These are phyloP conservation scores for Colletotrichum godetiae DNA, from an alignment of 2,329 filamentous ascomycete species.

Conservation along the genomic window DNA sequence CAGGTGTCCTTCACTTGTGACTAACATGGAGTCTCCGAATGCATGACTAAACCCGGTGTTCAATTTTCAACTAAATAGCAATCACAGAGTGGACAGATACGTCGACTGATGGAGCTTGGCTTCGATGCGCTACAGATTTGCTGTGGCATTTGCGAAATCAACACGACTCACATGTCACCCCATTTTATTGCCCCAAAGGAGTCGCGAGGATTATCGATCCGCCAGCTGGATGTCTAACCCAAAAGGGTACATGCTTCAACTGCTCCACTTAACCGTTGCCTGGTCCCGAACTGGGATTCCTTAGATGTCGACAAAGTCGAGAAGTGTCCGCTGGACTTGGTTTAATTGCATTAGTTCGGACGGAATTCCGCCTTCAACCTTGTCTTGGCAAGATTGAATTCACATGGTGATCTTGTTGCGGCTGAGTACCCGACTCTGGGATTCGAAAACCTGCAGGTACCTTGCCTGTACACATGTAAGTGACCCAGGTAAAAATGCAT, in stretches of 20 bases:
- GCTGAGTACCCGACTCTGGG: background rate
- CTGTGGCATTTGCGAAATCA: background rate
- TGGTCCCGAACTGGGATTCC: background rate
- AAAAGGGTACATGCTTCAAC: background rate
- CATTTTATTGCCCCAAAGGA: background rate
- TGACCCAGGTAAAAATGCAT: background rate
- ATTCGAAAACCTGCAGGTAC: background rate
- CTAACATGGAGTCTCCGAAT: background rate
- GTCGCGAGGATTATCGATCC: background rate
- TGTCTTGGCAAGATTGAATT: background rate
- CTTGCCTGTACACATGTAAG: too few species aligned
- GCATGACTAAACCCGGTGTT: background rate
- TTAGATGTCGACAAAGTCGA: background rate
- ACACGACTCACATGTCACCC: background rate
- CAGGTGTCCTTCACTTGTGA: background rate
- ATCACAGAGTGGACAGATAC: background rate
- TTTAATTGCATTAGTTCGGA: background rate
- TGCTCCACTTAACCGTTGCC: background rate
- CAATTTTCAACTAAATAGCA: background rate
- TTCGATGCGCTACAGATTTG: background rate
- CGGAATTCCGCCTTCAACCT: background rate
- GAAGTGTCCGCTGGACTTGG: background rate
- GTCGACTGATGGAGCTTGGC: background rate
- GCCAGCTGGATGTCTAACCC: background rate
- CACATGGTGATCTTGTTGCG: background rate